phyloP scores from a whole-genome alignment of 345 rosid genomes.

The Euphorbia tirucalli region DNA sequence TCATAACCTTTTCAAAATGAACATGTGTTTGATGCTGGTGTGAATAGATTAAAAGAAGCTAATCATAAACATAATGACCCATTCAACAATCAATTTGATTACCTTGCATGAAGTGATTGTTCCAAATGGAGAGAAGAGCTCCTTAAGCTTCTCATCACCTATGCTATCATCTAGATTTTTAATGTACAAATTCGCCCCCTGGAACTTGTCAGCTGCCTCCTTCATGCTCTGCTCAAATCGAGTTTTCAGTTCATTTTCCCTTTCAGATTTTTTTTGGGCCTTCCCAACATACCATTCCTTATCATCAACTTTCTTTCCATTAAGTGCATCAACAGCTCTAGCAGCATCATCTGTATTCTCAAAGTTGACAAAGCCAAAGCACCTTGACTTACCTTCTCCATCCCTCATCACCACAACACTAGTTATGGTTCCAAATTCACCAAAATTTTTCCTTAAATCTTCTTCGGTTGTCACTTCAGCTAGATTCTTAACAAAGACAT shows the following conservation, averaged over 20 bases:
- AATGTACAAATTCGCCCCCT: slow-evolving; percentile 24
- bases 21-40: too few relatives aligned
- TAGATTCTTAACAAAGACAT: slow-evolving; percentile 25
- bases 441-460: slow-evolving; percentile 22
- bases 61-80: not conserved
- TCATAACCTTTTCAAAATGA: slow-evolving; percentile 18
- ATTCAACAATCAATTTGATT: not conserved
- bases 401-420: slow-evolving; percentile 32
- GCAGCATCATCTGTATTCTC: slow-evolving; percentile 30
- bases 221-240: slow-evolving; percentile 23
- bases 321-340: slow-evolving; percentile 26
- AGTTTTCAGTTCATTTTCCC: slow-evolving; percentile 23
- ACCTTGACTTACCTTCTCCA: slow-evolving; percentile 26
- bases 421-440: slow-evolving; percentile 21
- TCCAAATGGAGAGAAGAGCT: slow-evolving; percentile 24
- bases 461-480: slow-evolving; percentile 25
- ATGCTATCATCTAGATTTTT: slow-evolving; percentile 28
- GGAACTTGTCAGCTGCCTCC: slow-evolving; percentile 18
- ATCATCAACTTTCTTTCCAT: slow-evolving; percentile 23
- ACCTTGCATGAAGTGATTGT: slow-evolving; percentile 33
- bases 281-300: slow-evolving; percentile 31
- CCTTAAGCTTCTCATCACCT: slow-evolving; percentile 28
- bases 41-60: not conserved
- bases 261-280: slow-evolving; percentile 30
- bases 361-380: slow-evolving; percentile 34